Conservation (phyloP, 2,329 filamentous ascomycete genomes). For the Penicillium sclerotigenum region DNA sequence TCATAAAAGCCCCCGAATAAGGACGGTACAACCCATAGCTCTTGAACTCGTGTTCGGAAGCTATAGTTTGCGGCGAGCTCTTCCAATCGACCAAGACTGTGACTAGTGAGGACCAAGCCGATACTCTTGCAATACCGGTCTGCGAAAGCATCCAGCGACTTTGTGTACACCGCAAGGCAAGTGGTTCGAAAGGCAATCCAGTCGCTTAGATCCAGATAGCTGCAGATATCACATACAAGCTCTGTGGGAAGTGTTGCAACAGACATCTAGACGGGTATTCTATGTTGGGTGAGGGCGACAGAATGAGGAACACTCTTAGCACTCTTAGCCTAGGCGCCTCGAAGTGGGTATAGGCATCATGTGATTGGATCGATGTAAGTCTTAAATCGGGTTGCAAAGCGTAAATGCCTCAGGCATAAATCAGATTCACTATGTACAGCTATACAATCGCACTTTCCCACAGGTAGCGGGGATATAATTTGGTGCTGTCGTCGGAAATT, state of each 20-base stretch:
- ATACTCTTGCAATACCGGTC: background rate
- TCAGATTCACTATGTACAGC: background rate
- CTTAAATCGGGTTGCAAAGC: background rate
- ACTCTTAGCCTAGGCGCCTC: background rate
- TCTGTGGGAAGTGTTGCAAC: background rate
- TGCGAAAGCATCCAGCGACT: conserved; percentile 1
- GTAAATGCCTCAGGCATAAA: background rate
- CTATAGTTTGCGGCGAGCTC: background rate
- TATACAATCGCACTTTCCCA: background rate
- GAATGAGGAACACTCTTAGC: background rate
- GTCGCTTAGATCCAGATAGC: background rate
- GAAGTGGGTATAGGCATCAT: background rate
- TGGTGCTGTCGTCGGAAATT: background rate
- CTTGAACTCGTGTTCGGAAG: background rate
- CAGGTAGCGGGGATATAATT: background rate
- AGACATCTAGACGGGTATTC: background rate
- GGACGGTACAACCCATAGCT: background rate
- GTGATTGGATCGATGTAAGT: background rate
- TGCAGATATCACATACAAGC: background rate
- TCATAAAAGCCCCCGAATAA: background rate
- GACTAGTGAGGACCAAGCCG: background rate
- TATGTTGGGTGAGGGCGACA: background rate
- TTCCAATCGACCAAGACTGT: background rate
- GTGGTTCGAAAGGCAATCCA: background rate
- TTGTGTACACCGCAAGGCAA: background rate